phyloP scores from a whole-genome alignment of 2,329 filamentous ascomycete species.

The Pestalotiopsis fici region DNA sequence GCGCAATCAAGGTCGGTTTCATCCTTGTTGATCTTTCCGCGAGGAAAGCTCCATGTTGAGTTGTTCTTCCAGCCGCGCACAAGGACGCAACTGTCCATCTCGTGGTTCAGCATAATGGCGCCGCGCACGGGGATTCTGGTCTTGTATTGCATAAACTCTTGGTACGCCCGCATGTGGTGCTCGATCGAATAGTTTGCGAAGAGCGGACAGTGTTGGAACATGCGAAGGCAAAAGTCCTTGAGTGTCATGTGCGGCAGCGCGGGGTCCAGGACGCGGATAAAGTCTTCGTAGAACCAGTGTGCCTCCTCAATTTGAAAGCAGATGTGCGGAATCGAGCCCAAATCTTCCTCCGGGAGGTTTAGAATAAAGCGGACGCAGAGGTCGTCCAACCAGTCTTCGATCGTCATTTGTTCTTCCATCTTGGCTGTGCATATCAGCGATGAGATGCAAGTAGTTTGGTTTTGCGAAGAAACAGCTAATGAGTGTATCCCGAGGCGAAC shows the following conservation, averaged over 20 bases:
- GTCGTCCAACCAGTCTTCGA: constrained; percentile 75
- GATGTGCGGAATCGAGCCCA: constrained; percentile 87
- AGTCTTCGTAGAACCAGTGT: constrained; percentile 99
- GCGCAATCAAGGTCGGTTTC: constrained; percentile 94
- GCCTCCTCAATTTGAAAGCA: constrained; percentile 99
- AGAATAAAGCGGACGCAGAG: constrained; percentile 97
- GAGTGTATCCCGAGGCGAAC: neutral
- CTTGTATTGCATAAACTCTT: constrained; percentile 93
- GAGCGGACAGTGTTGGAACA: constrained; percentile 92
- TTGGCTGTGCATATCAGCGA: constrained; percentile 12
- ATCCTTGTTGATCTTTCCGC: constrained; percentile 98
- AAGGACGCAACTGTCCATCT: constrained; percentile 91
- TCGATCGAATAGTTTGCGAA: constrained; percentile 78
- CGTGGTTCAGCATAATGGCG: constrained; percentile 87
- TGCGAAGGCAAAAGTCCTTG: constrained; percentile 81
- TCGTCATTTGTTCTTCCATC: constrained; percentile 13
- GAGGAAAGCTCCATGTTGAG: constrained; percentile 93
- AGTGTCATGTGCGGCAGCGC: constrained; percentile 83
- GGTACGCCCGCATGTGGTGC: constrained; percentile 80
- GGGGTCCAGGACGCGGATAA: constrained; percentile 88
- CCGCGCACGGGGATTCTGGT: constrained; percentile 90
- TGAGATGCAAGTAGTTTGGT: neutral
- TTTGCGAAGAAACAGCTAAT: neutral
- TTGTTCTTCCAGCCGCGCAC: constrained; percentile 99
- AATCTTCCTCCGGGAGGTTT: constrained; percentile 89